These are phyloP conservation scores for Trametes maxima DNA, from an alignment of 768 basidiomycete genomes.

Conservation along the genomic window DNA sequence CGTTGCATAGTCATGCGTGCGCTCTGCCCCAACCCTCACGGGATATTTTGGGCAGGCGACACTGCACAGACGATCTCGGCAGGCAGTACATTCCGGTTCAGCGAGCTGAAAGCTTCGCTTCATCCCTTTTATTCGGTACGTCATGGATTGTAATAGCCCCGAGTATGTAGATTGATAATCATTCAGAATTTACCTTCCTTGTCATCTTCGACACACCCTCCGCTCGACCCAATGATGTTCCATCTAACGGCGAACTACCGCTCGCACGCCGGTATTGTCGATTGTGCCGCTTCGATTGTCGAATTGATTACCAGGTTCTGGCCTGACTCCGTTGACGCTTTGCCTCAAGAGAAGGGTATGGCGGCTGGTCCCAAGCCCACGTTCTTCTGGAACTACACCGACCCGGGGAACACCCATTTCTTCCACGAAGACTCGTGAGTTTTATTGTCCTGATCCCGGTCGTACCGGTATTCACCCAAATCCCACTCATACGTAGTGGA, in stretches of 20 bases:
- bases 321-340: slow-evolving; percentile 62
- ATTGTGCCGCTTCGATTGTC: slow-evolving; percentile 65
- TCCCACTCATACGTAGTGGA: slow-evolving; percentile 35
- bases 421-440: not conserved
- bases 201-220: not conserved
- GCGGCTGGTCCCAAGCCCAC: slow-evolving; percentile 58
- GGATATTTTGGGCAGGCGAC: slow-evolving; percentile 82
- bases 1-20: slow-evolving; percentile 53
- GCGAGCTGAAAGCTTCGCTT: slow-evolving; percentile 65
- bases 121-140: not conserved
- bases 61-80: slow-evolving; percentile 78
- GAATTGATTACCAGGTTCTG: slow-evolving; percentile 60
- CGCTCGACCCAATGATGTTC: slow-evolving; percentile 41
- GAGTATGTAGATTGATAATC: too few species aligned
- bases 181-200: not conserved
- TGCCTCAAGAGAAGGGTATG: slow-evolving; percentile 56
- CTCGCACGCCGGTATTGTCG: slow-evolving; percentile 71
- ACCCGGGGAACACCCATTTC: not conserved
- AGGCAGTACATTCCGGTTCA: slow-evolving; percentile 72
- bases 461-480: not conserved
- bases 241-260: slow-evolving; percentile 67
- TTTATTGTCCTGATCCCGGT: not conserved
- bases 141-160: not conserved
- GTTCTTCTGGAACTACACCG: slow-evolving; percentile 46
- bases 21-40: slow-evolving; percentile 64